Conservation (phyloP, 1,284 basidiomycete species). For the Sporisorium exsertum region DNA sequence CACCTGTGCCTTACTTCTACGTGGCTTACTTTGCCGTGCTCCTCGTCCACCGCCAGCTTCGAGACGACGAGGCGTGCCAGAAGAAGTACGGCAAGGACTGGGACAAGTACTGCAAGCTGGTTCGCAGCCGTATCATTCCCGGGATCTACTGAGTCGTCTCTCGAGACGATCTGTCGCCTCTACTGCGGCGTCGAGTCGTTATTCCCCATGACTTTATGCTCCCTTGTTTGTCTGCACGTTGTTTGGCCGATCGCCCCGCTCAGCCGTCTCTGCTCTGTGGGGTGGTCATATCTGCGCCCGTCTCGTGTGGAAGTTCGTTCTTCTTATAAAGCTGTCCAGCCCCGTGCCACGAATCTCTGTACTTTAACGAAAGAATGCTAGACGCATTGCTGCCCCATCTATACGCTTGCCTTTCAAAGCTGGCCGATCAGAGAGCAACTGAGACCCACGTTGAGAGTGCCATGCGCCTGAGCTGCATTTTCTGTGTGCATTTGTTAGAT, state of each 20-base stretch:
- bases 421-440: no score
- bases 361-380: not conserved
- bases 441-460: not conserved
- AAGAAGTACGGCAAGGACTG: constrained; percentile 81
- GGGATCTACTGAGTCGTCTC: constrained; percentile 40
- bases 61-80: constrained; percentile 92
- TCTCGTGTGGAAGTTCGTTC: not conserved
- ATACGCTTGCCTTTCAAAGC: not conserved
- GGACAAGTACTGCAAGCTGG: constrained; percentile 54
- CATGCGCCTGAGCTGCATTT: no score
- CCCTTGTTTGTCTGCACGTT: not conserved
- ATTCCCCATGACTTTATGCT: no score
- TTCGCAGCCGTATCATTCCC: constrained; percentile 47
- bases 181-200: not conserved
- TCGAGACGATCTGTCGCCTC: not conserved
- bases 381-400: not conserved
- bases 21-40: constrained; percentile 86
- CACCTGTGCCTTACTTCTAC: constrained; percentile 97
- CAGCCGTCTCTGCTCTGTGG: no score
- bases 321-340: not conserved
- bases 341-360: not conserved
- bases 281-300: not conserved
- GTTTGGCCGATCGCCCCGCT: no score
- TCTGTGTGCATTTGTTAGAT: no score
- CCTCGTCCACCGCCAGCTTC: constrained; percentile 86